These are phyloP conservation scores for Parachaetomium inaequale DNA, from an alignment of 495 filamentous ascomycete genomes.

Conservation along the genomic window DNA sequence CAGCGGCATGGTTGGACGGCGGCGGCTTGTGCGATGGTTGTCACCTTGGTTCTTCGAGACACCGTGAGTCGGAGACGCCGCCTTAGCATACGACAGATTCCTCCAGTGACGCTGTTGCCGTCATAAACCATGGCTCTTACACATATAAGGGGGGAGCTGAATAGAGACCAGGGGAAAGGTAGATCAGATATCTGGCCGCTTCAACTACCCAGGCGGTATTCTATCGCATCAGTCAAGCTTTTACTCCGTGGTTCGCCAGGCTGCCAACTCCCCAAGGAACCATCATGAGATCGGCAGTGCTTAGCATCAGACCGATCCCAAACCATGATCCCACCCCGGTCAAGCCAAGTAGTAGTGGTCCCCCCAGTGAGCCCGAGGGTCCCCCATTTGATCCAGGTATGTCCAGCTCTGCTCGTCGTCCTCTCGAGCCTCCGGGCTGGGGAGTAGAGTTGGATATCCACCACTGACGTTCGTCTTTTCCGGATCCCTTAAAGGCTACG, in stretches of 20 bases:
- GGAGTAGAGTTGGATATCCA: neutral
- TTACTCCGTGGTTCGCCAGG: neutral
- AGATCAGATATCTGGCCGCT: neutral
- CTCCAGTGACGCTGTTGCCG: neutral
- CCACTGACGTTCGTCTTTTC: neutral
- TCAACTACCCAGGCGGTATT: neutral
- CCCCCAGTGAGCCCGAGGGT: neutral
- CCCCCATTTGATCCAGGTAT: neutral
- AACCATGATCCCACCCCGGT: neutral
- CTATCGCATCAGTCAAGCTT: neutral
- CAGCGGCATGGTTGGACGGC: slow-evolving; percentile 3
- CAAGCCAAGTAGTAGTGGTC: neutral
- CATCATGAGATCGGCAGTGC: neutral
- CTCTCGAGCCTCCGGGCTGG: neutral
- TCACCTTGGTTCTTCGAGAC: neutral
- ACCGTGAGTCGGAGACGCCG: neutral
- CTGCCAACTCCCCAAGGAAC: neutral
- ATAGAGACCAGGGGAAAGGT: neutral
- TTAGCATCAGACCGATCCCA: neutral
- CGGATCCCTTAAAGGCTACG: neutral
- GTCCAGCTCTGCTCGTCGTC: neutral
- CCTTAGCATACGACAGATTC: neutral
- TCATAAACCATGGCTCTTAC: neutral
- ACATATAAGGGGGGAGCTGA: neutral
- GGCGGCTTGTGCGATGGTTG: slow-evolving; percentile 1